These are phyloP conservation scores for Neurospora pannonica DNA, from an alignment of 495 filamentous ascomycete genomes.

Conservation along the genomic window DNA sequence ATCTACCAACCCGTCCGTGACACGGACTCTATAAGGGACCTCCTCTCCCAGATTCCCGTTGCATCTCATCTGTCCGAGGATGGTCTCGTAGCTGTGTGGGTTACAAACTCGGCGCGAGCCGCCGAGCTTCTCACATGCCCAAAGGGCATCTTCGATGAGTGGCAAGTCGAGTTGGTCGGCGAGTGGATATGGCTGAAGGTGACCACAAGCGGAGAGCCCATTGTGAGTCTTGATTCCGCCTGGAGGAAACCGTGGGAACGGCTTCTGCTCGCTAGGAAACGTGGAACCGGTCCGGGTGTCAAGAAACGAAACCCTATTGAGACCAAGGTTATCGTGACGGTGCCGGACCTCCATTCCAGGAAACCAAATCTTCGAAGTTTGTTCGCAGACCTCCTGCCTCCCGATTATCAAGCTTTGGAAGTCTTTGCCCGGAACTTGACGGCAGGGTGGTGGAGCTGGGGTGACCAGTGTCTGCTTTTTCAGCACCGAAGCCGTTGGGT, in stretches of 20 bases:
- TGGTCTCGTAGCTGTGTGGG: constrained; percentile 69
- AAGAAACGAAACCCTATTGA: constrained; percentile 17
- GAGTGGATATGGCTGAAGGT: constrained; percentile 94
- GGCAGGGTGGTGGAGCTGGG: constrained; percentile 82
- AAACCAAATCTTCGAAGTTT: constrained; percentile 56
- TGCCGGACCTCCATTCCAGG: constrained; percentile 84
- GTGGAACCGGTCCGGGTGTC: neutral
- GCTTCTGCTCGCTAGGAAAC: constrained; percentile 56
- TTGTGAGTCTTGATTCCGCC: constrained; percentile 54
- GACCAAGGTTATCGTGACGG: constrained; percentile 54
- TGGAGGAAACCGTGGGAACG: constrained; percentile 87
- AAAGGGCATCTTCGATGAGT: constrained; percentile 44
- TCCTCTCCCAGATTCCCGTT: constrained; percentile 46
- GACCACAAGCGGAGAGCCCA: constrained; percentile 58
- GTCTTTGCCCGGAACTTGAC: constrained; percentile 84
- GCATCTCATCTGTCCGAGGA: constrained; percentile 42
- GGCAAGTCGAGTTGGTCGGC: constrained; percentile 56
- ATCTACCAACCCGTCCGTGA: constrained; percentile 48
- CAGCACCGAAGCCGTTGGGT: constrained; percentile 64
- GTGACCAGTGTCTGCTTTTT: constrained; percentile 76
- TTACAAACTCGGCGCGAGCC: constrained; percentile 67
- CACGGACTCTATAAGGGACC: constrained; percentile 23
- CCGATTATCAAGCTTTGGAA: constrained; percentile 59
- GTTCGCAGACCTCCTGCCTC: constrained; percentile 35
- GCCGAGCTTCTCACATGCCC: constrained; percentile 45